These are phyloP conservation scores for Imleria badia DNA, from an alignment of 768 basidiomycete genomes.

Conservation along the genomic window DNA sequence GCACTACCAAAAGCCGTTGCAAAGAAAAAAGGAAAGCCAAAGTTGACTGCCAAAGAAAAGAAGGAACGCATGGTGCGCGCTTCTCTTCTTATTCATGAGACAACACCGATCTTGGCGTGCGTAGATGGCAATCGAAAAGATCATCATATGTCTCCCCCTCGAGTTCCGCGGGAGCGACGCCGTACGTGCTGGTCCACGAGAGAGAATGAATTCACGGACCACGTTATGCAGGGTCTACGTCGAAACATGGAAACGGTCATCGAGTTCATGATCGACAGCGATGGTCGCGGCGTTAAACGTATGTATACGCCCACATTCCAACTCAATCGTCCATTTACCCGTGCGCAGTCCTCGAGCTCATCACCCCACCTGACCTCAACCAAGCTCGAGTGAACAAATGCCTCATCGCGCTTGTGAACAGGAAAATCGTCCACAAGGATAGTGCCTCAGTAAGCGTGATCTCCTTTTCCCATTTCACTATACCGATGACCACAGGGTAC, in stretches of 20 bases:
- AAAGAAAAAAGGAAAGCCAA: constrained; percentile 59
- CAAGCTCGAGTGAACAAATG: constrained; percentile 94
- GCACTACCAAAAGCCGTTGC: constrained; percentile 42
- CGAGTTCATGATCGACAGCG: constrained; percentile 67
- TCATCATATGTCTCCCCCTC: constrained; percentile 75
- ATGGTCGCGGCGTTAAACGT: constrained; percentile 56
- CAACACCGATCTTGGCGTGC: neutral
- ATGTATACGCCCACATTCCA: constrained; percentile 36
- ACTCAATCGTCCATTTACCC: neutral
- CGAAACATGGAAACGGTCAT: constrained; percentile 81
- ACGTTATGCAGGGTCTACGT: constrained; percentile 56
- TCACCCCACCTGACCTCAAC: constrained; percentile 77
- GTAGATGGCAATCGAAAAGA: constrained; percentile 64
- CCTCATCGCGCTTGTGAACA: constrained; percentile 84
- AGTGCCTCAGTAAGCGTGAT: constrained; percentile 50
- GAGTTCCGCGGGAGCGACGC: constrained; percentile 91
- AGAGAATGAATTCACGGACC: neutral
- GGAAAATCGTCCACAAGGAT: constrained; percentile 81
- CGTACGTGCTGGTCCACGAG: constrained; percentile 43
- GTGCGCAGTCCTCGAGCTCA: constrained; percentile 68
- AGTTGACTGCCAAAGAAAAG: constrained; percentile 77
- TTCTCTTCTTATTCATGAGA: neutral
- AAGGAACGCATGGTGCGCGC: constrained; percentile 69
- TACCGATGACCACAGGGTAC: constrained; percentile 44
- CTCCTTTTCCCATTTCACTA: neutral